Evolutionary conservation across 1,284 basidiomycete species (phyloP).

Genomic region (Heterobasidion irregulare): DNA sequence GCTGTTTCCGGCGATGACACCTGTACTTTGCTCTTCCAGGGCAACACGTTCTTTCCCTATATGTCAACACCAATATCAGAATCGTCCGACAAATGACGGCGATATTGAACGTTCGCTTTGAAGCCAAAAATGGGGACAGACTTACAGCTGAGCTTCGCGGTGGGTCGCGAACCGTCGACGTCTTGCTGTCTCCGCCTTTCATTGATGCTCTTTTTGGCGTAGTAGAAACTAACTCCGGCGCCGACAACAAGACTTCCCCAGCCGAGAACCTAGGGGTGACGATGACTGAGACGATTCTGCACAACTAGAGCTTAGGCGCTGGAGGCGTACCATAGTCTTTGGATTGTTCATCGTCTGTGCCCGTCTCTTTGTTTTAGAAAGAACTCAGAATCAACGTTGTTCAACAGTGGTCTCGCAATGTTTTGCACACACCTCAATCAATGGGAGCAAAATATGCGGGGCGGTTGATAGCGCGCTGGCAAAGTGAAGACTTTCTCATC

Average conservation of each 20-base stretch:
- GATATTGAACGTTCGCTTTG: neutral
- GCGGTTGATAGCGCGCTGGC: too few species aligned
- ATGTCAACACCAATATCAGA: neutral
- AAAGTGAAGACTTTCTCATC: too few species aligned
- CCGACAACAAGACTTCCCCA: constrained; percentile 33
- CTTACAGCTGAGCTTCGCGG: constrained; percentile 30
- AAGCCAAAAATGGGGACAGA: neutral
- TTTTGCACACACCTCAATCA: too few species aligned
- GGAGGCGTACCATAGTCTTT: constrained; percentile 20
- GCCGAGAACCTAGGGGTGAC: constrained; percentile 20
- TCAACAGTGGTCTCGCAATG: too few species aligned
- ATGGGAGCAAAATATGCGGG: too few species aligned
- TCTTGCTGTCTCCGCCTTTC: constrained; percentile 26
- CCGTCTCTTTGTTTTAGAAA: neutral
- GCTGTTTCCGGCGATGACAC: neutral
- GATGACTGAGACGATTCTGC: neutral
- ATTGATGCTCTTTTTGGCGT: constrained; percentile 34
- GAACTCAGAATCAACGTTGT: too few species aligned
- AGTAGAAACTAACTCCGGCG: constrained; percentile 37
- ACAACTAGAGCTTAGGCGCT: neutral
- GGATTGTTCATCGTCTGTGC: constrained; percentile 16
- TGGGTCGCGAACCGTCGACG: constrained; percentile 22
- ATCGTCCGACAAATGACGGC: neutral
- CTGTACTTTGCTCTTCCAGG: neutral
- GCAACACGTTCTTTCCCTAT: neutral